Conservation (phyloP, 202 grass and related monocot genomes). For the Miscanthus sacchariflorus region DNA sequence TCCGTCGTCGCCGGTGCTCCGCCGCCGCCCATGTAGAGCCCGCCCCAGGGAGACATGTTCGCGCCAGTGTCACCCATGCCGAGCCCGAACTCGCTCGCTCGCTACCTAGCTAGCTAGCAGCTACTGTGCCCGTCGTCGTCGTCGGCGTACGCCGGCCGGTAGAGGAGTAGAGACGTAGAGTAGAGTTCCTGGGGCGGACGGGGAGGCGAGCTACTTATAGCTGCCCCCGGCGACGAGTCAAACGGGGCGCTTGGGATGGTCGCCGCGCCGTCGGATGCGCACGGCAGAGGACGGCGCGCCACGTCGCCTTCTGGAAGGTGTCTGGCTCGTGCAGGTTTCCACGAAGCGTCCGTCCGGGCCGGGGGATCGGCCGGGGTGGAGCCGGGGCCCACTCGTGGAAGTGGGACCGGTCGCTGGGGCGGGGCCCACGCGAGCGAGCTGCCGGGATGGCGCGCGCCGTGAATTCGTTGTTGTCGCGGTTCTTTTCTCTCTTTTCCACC, state of each 20-base stretch:
- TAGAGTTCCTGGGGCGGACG: conserved; percentile 29
- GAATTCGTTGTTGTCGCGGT: neutral
- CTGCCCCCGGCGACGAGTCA: conserved; percentile 49
- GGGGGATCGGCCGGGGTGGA: too few relatives aligned
- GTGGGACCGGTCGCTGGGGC: too few relatives aligned
- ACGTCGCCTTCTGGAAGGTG: conserved; percentile 47
- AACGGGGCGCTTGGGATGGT: neutral
- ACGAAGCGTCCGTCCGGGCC: conserved; percentile 33
- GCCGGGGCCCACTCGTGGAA: too few relatives aligned
- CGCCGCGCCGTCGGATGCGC: neutral
- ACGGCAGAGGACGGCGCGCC: neutral
- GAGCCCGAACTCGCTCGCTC: neutral
- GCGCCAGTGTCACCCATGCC: conserved; percentile 63
- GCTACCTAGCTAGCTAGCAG: neutral
- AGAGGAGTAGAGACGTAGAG: neutral
- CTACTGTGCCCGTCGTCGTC: neutral
- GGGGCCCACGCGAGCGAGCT: too few relatives aligned
- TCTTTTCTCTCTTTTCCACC: neutral
- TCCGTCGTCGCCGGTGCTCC: neutral
- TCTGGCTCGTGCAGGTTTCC: conserved; percentile 8
- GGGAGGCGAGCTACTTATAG: conserved; percentile 52
- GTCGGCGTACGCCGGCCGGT: neutral
- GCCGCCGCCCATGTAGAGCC: conserved; percentile 39
- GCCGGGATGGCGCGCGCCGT: conserved; percentile 22
- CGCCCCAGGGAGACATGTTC: conserved; percentile 54